Evolutionary conservation across 805 yeast species (phyloP), one percentile per base, ranked within the genome.

Genomic region (Schizosaccharomyces osmophilus): DNA sequence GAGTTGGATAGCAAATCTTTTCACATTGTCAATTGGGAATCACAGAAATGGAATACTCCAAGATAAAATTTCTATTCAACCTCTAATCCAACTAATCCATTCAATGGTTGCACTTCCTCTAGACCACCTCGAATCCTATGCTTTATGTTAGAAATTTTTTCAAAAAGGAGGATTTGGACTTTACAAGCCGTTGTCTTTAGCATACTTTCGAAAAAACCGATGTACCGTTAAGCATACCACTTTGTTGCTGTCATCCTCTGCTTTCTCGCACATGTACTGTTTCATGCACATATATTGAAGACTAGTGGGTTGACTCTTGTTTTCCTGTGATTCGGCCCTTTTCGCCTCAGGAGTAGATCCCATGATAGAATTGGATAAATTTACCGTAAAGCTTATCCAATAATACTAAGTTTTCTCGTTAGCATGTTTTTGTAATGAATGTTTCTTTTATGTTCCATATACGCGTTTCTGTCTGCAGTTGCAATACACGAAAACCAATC

Each of bases 11-110:
- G 19, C 26, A 24, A 22, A 29, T 29, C 31, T 6, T 51, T 51
- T 51, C 57, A 51, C 57, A 24, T 51, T 17, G 36, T 51, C n/a
- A 51, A 51, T 51, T 51, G 57, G 57, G 57, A 51, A 51, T 22
- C 36, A 17, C 57, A 51, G 26, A 51, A 51, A 29, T 51, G 57
- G 57, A 51, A 17, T 13, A 6, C 57, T 29, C 39, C 22, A 51
- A 51, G 36, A 29, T 22, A 5, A 51, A 51, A 1, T 24, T 8
- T 3, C 19, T 51, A 17, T 11, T 22, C n/a, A 51, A 17, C 31
- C 57, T 51, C 19, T 24, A 51, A 1, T 29, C 17, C 36, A 11
- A 51, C 4, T 29, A n/a, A 11, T 17, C 19, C n/a, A 9, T 17
- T 19, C 57, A 15, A 6, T 51, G 57, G 36, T 24, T 9, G 31